Percentiles rank a stretch among this genome's conserved stretches.
Conservation (phyloP, 1,139 yeast genomes). For the Nakaseomyces sp. region DNA sequence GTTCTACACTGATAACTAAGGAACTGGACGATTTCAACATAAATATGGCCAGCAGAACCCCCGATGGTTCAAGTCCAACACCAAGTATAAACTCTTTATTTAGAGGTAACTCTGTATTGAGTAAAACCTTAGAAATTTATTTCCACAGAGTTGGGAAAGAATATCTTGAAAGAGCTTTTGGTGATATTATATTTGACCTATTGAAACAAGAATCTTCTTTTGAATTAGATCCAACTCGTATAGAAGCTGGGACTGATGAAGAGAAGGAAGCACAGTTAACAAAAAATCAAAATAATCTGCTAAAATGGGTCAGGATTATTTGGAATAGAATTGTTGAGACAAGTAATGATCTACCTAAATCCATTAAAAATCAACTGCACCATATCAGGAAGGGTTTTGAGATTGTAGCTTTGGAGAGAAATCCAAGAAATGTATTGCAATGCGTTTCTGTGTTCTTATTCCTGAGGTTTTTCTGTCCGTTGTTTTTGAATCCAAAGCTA, state of each 20-base stretch:
- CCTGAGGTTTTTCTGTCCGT: conserved; percentile 83
- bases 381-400: conserved; percentile 55
- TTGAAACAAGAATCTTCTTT: conserved; percentile 41
- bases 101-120: conserved; percentile 74
- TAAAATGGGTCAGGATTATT: conserved; percentile 48
- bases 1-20: conserved; percentile 53
- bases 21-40: conserved; percentile 40
- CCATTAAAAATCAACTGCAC: conserved; percentile 53
- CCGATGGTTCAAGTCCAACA: conserved; percentile 9
- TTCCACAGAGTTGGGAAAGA: conserved; percentile 72
- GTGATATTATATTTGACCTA: conserved; percentile 53
- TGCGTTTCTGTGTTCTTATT: conserved; percentile 79
- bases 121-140: conserved; percentile 72
- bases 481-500: conserved; percentile 77
- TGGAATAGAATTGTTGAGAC: conserved; percentile 69
- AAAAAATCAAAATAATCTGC: conserved; percentile 46
- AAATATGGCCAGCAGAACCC: conserved; percentile 14
- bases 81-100: conserved; percentile 57
- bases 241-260: conserved; percentile 37
- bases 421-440: conserved; percentile 43
- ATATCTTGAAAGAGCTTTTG: conserved; percentile 65
- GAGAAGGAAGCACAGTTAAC: conserved; percentile 36
- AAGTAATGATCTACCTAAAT: conserved; percentile 67
- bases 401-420: conserved; percentile 46
- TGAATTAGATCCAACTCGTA: conserved; percentile 65